Base-by-base conservation (phyloP, 176 grass and related monocot species). In the Canna indica region DNA sequence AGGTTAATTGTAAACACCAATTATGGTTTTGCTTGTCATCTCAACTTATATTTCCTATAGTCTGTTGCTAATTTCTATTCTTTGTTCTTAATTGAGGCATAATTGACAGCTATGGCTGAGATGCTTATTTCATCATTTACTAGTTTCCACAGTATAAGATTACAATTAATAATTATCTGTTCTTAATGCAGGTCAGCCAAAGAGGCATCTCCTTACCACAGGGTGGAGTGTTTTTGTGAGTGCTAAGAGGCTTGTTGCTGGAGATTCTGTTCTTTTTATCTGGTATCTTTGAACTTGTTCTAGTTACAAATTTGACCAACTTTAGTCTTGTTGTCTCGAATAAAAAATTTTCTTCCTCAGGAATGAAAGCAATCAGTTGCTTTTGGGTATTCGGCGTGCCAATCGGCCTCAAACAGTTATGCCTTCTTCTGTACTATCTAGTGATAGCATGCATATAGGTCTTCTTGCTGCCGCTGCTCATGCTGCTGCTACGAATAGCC, bases 391-490 rank as follows among this genome's bases (percentile, higher is more conserved):
- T 71, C 82, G 95, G 26, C 95, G 78, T 50, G 95, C 95, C 73
- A 90, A 70, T 85, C 72, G 95, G 15, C 95, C 86, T 34, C 95
- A 94, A 83, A 99, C 95, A 36, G 82, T 99, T 17, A 99, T 99
- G 95, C 95, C 95, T 78, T 99, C 95, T 72, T 99, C 95, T 30
- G 95, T 99, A 54, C 78, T 99, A 64, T 99, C 95, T 24, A 99
- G 95, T 57, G 95, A 94, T 69, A 99, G 95, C 78, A 99, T 99
- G 95, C 95, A 99, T 56, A 97, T 99, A 47, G 95, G 95, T 52
- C 84, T 99, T 72, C 95, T 99, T 84, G 95, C 95, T 44, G 95
- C 95, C 61, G 95, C 95, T 77, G 84, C 90, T 84, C 95, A 99
- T 88, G 95, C 95, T 39, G 95, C 95, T 34, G 79, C 90, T 58